These are phyloP conservation scores for Conticribra weissflogii DNA, from an alignment of 108 stramenopile species.

Conservation along the genomic window DNA sequence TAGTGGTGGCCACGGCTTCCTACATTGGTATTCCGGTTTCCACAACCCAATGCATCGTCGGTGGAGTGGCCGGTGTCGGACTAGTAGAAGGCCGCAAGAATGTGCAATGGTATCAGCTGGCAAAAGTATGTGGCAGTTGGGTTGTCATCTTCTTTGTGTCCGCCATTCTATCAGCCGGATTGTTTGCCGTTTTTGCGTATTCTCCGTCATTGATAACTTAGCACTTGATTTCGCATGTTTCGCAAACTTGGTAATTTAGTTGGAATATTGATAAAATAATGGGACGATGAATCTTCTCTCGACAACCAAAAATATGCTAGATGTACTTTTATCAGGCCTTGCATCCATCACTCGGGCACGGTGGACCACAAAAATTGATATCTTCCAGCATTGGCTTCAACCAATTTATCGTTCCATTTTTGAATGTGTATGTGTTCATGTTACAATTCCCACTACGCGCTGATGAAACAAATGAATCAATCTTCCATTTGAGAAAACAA, in stretches of 20 bases:
- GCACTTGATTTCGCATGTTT: neutral
- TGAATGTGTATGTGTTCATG: conserved; percentile 14
- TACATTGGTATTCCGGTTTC: conserved; percentile 66
- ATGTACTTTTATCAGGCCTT: too few relatives aligned
- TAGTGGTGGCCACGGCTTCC: conserved; percentile 64
- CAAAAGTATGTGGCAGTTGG: conserved; percentile 53
- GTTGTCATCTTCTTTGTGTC: conserved; percentile 51
- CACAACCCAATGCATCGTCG: conserved; percentile 75
- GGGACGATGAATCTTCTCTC: too few relatives aligned
- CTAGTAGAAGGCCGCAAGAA: conserved; percentile 47
- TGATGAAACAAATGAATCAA: conserved; percentile 17
- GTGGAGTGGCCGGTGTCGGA: conserved; percentile 63
- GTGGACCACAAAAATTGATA: neutral
- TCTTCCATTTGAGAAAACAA: neutral
- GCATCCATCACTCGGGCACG: neutral
- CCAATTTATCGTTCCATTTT: conserved; percentile 24
- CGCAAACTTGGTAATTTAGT: too few relatives aligned
- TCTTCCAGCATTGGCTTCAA: conserved; percentile 15
- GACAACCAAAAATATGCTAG: too few relatives aligned
- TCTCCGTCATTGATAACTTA: conserved; percentile 10
- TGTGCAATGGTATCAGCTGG: conserved; percentile 51
- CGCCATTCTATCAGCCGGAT: conserved; percentile 41
- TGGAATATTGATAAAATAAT: too few relatives aligned
- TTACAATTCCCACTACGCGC: conserved; percentile 40
- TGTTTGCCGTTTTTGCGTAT: conserved; percentile 36